Conservation (phyloP, 768 basidiomycete genomes). For the Vishniacozyma victoriae region DNA sequence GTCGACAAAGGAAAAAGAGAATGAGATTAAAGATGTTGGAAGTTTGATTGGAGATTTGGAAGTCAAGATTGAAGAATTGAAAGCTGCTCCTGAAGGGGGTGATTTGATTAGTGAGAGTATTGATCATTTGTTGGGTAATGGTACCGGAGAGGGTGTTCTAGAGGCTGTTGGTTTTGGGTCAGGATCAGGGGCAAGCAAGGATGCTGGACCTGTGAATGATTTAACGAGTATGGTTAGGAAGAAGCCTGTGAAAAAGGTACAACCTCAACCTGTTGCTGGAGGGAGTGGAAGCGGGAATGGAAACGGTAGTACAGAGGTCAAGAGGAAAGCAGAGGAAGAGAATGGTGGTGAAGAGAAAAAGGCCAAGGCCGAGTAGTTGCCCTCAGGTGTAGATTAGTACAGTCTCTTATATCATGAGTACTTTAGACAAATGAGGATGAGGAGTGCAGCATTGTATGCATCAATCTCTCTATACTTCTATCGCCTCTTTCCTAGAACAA, state of each 20-base stretch:
- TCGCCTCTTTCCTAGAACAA: constrained; percentile 44
- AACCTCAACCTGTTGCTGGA: constrained; percentile 4
- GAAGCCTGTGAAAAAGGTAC: constrained; percentile 66
- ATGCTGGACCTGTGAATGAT: constrained; percentile 60
- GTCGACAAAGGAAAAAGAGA: constrained; percentile 64
- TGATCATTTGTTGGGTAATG: constrained; percentile 37
- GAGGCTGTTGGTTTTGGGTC: neutral
- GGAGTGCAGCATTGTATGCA: too few species aligned
- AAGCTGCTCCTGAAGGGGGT: constrained; percentile 58
- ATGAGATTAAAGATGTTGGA: constrained; percentile 71
- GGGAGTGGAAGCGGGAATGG: constrained; percentile 7
- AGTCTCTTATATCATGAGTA: too few species aligned
- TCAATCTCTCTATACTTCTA: too few species aligned
- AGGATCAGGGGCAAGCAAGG: neutral
- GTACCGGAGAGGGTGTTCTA: neutral
- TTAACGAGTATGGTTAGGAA: constrained; percentile 78
- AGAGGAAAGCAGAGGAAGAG: constrained; percentile 18
- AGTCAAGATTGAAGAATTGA: constrained; percentile 89
- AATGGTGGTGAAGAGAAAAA: constrained; percentile 12
- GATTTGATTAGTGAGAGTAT: constrained; percentile 43
- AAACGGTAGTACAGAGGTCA: neutral
- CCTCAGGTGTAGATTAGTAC: too few species aligned
- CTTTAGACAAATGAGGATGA: too few species aligned
- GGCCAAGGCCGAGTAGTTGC: constrained; percentile 13
- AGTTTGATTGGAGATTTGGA: constrained; percentile 74